These are phyloP conservation scores for Knufia fluminis DNA, from an alignment of 2,329 filamentous ascomycete genomes.

Conservation along the genomic window DNA sequence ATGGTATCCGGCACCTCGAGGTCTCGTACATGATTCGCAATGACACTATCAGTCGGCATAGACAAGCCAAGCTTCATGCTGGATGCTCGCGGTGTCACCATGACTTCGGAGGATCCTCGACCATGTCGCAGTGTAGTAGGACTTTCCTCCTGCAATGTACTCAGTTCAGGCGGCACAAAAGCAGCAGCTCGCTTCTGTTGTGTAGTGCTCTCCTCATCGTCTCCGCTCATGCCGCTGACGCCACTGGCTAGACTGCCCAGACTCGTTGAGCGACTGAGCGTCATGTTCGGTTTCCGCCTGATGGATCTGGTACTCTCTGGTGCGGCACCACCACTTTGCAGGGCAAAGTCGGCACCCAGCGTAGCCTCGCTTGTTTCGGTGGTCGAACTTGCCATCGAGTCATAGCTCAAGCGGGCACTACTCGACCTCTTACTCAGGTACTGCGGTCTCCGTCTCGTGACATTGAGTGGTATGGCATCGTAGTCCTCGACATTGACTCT, in stretches of 20 bases:
- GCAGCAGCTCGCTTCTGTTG: constrained; percentile 36
- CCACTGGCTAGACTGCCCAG: constrained; percentile 83
- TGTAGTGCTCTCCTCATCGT: constrained; percentile 36
- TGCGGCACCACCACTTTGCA: constrained; percentile 70
- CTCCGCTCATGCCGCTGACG: constrained; percentile 46
- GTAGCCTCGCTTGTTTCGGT: constrained; percentile 64
- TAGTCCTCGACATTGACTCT: constrained; percentile 7
- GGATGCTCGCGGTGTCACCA: constrained; percentile 63
- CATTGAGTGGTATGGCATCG: not conserved
- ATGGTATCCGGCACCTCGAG: constrained; percentile 86
- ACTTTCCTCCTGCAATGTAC: constrained; percentile 51
- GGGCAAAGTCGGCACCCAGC: constrained; percentile 66
- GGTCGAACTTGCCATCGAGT: constrained; percentile 46
- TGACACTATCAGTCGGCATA: constrained; percentile 75
- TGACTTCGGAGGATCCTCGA: constrained; percentile 29
- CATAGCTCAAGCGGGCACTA: constrained; percentile 50
- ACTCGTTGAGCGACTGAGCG: constrained; percentile 67
- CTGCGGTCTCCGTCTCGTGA: constrained; percentile 39
- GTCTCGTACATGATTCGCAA: constrained; percentile 78
- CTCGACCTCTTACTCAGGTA: constrained; percentile 48
- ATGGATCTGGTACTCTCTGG: constrained; percentile 34
- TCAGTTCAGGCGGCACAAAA: constrained; percentile 34
- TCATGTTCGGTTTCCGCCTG: constrained; percentile 33
- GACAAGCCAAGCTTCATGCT: constrained; percentile 37
- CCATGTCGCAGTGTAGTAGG: constrained; percentile 25